Evolutionary conservation across 2,329 filamentous ascomycete genomes (phyloP).

Genomic region (Exophiala xenobiotica): DNA sequence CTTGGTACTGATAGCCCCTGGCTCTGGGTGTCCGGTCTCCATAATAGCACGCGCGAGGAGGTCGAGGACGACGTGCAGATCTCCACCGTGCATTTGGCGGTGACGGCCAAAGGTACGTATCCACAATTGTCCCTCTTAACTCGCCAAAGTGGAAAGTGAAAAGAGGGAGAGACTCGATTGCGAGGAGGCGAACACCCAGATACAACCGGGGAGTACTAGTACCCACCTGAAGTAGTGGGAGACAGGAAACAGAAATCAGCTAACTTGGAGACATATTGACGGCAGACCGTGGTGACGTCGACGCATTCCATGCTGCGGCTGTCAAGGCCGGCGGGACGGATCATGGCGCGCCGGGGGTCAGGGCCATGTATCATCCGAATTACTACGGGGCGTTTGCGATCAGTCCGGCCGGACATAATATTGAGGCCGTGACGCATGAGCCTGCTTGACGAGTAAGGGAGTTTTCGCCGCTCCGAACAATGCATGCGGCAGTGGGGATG

Average conservation of each 20-base stretch:
- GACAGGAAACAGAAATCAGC: no score
- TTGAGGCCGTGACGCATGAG: conserved; percentile 45
- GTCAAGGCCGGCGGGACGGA: conserved; percentile 47
- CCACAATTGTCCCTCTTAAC: neutral
- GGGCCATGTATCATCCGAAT: conserved; percentile 45
- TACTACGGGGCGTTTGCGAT: conserved; percentile 55
- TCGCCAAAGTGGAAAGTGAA: neutral
- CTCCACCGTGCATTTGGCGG: conserved; percentile 12
- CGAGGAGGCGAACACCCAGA: no score
- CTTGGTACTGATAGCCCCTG: conserved; percentile 31
- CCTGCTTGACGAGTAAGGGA: neutral
- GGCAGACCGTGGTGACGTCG: conserved; percentile 37
- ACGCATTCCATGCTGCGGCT: conserved; percentile 47
- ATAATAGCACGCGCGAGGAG: conserved; percentile 13
- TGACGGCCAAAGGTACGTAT: conserved; percentile 19
- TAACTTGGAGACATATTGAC: neutral
- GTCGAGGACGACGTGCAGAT: conserved; percentile 15
- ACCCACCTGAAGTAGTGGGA: no score
- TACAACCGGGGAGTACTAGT: no score
- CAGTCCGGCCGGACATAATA: conserved; percentile 55
- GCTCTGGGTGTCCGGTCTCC: conserved; percentile 34
- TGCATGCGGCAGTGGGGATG: neutral
- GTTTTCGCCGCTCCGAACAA: neutral
- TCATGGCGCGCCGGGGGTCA: conserved; percentile 51
- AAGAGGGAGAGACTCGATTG: no score